phyloP scores from a whole-genome alignment of 306 rosid genomes.

The Cotoneaster glaucophyllus region DNA sequence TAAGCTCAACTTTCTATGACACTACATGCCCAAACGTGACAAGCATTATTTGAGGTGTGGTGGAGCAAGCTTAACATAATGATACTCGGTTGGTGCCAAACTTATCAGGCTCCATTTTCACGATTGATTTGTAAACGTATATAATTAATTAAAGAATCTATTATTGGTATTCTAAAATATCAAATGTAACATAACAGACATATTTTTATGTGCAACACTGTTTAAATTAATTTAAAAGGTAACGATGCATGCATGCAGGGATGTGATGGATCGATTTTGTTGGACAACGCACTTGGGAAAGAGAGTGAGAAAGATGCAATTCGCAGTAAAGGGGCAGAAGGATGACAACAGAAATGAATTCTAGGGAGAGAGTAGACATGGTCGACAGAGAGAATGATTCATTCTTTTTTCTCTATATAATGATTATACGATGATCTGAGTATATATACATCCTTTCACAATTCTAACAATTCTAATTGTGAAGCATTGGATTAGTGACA shows the following conservation, averaged over 20 bases:
- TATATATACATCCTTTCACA: too few relatives aligned
- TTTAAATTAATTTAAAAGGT: too few relatives aligned
- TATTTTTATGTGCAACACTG: too few relatives aligned
- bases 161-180: too few relatives aligned
- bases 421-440: too few relatives aligned
- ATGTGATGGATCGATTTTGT: conserved; percentile 41
- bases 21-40: conserved; percentile 20
- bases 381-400: too few relatives aligned
- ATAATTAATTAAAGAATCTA: background rate
- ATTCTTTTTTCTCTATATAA: too few relatives aligned
- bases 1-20: conserved; percentile 15
- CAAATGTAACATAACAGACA: too few relatives aligned
- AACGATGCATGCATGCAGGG: conserved; percentile 19
- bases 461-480: too few relatives aligned
- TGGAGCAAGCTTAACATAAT: conserved; percentile 9
- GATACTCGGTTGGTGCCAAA: conserved; percentile 21
- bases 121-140: conserved; percentile 24
- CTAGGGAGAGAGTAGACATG: too few relatives aligned
- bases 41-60: conserved; percentile 12
- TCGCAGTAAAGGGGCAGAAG: conserved; percentile 10
- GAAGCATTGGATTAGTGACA: too few relatives aligned
- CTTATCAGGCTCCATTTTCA: conserved; percentile 34
- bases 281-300: conserved; percentile 20
- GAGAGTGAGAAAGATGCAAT: conserved; percentile 9
- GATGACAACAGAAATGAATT: background rate